A percentile compares a stretch with the other conserved stretches of the same genome.
Evolutionary conservation across 768 basidiomycete species (phyloP).

Genomic region (Mycena galopus): DNA sequence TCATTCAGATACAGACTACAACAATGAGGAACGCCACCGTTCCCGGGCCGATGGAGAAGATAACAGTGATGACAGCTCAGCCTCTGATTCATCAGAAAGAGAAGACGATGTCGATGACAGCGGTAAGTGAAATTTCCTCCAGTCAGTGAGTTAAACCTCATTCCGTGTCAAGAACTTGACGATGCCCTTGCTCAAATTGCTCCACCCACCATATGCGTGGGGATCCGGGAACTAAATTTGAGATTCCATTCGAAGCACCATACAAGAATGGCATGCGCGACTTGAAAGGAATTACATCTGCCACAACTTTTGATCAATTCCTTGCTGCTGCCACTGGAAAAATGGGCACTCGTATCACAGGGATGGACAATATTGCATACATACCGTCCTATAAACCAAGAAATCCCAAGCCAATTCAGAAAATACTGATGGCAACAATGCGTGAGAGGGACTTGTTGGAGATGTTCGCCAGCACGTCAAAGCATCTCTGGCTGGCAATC

Average conservation of each 20-base stretch:
- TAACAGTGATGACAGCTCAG: background rate
- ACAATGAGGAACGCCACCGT: background rate
- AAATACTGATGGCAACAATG: background rate
- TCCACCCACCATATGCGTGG: background rate
- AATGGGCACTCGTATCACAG: background rate
- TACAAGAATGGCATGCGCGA: background rate
- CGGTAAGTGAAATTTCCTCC: background rate
- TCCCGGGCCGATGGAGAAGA: background rate
- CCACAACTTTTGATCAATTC: background rate
- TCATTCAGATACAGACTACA: background rate
- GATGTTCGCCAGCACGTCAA: conserved; percentile 2
- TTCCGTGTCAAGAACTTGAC: background rate
- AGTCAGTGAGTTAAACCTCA: background rate
- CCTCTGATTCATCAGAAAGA: background rate
- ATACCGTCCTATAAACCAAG: background rate
- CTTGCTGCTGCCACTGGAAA: background rate
- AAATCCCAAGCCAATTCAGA: conserved; percentile 1
- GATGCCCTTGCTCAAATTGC: background rate
- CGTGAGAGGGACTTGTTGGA: background rate
- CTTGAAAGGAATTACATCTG: background rate
- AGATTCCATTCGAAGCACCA: conserved; percentile 8
- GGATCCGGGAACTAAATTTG: background rate
- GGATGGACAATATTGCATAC: background rate
- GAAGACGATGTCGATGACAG: background rate
- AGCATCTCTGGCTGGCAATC: background rate